Evolutionary conservation across 139 green algal species (phyloP).

Genomic region (Volvox reticuliferus): DNA sequence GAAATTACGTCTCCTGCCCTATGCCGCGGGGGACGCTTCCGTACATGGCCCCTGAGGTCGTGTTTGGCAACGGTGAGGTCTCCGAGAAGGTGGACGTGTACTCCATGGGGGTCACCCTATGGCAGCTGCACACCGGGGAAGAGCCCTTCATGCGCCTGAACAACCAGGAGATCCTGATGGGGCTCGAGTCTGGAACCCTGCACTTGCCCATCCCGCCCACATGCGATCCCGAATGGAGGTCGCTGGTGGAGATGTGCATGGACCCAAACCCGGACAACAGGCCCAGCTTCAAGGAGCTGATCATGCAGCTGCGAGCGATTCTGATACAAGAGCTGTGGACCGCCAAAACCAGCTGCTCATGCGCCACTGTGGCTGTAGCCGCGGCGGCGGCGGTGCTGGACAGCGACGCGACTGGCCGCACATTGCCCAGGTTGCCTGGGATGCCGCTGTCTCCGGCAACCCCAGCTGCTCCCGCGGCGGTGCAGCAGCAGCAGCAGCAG

Average conservation of each 20-base stretch:
- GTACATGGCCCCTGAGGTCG: slow-evolving; percentile 81
- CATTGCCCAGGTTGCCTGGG: not conserved
- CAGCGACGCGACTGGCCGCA: not conserved
- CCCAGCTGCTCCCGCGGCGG: not conserved
- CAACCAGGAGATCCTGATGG: slow-evolving; percentile 79
- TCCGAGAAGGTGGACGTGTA: slow-evolving; percentile 79
- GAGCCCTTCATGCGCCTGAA: slow-evolving; percentile 69
- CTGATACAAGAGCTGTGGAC: slow-evolving; percentile 22
- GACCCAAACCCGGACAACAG: slow-evolving; percentile 73
- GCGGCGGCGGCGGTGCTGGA: not conserved
- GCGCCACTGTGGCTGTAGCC: not conserved
- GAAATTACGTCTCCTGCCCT: slow-evolving; percentile 71
- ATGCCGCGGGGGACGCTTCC: slow-evolving; percentile 74
- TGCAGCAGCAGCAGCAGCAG: not conserved
- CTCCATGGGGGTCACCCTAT: slow-evolving; percentile 77
- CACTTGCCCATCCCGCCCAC: slow-evolving; percentile 75
- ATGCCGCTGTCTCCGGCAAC: not conserved
- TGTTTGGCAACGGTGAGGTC: slow-evolving; percentile 68
- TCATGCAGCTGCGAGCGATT: slow-evolving; percentile 74
- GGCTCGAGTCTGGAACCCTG: slow-evolving; percentile 70
- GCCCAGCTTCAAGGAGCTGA: slow-evolving; percentile 78
- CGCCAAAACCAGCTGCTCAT: slow-evolving; percentile 12
- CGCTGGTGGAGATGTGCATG: slow-evolving; percentile 84
- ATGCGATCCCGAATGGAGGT: slow-evolving; percentile 85
- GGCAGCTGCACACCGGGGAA: slow-evolving; percentile 75